Evolutionary conservation across 2,329 filamentous ascomycete species (phyloP), one percentile per base, ranked within the genome.

Genomic region (Torrubiellomyces zombiae): DNA sequence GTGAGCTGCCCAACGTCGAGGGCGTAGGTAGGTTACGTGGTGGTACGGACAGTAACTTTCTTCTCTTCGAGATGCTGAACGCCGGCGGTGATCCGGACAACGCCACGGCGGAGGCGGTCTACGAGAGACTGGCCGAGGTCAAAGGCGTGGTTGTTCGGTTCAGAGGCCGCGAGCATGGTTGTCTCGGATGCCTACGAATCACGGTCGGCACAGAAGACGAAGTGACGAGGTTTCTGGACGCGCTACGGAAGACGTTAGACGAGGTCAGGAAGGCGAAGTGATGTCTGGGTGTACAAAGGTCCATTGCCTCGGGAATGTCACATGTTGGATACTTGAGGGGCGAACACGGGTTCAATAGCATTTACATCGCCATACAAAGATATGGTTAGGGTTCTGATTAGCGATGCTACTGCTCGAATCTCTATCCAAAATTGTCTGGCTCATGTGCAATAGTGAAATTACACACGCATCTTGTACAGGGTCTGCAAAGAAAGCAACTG

Each of bases 121-220:
- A 98, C 48, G 73, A 91, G 53, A 62, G 59, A 16, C 60, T 98
- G 40, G 89, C 89, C 1, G 82, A 92, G 59, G 67, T 71, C 20
- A 75, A 72, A 45, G 83, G 86, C 1, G 86, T 98, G 0, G 85
- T 98, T 6, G 86, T 95, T 4, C 63, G 89, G 27, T 98, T 95
- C 51, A 64, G 89, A 38, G 89, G 89, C 23, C 91, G 85, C 55
- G 89, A 98, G 58, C 61, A 78, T 36, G 86, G 85, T 4, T 98
- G 89, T 46, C 50, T 75, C 20, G 89, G 86, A 1, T 94, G 86
- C 43, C 53, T 98, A 47, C 68, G 89, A 28, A 81, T 95, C 37
- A 98, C 89, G 0, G 71, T 98, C 9, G 89, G 89, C 10, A 95
- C 86, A 1, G 79, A 91, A 48, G 55, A 68, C 2, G 89, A 98